Evolutionary conservation across 2,329 filamentous ascomycete species (phyloP), one percentile per base, ranked within the genome.

Genomic region (Nemania abortiva): DNA sequence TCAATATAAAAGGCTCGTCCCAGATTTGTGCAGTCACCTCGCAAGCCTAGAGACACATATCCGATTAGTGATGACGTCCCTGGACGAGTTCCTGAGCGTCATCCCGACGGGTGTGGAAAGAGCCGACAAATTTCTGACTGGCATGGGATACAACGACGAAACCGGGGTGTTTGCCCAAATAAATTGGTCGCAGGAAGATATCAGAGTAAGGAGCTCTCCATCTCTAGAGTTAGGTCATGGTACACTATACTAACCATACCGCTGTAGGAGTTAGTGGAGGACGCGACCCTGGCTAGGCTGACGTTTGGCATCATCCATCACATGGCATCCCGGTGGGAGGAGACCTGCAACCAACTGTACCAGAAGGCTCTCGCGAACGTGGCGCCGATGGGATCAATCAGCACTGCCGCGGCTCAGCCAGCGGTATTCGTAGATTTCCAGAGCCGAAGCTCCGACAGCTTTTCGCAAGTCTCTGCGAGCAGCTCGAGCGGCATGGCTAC

Each of bases 141-240:
- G 55, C 7, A 57, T 57, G 55, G 55, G 55, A 57, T 57, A 57
- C 22, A 45, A 57, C 9, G 55, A 45, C 20, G 55, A 57, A 45
- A 57, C 55, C 9, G 37, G 22, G 24, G 55, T 24, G 1, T 57
- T 57, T 4, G 22, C 22, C 37, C 55, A 57, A 18, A 45, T 13
- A 5, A 42, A 11, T 45, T 37, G 55, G 27, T 57, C 37, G 34
- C 55, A 57, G 55, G 55, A 42, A 57, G 55, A 57, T 45, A 29
- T 57, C 9, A 57, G 55, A 29, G 55, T 27, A 57, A 27, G 34
- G 29, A 22, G 6, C 53, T 34, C 18, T 3, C n/a, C n/a, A 20
- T 11, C 3, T 22, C 34, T n/a, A 24, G 7, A 18, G 37, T 10
- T 29, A 18, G 7, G 6, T n/a, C 7, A 9, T 29, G 20, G 7